Evolutionary conservation across 1,139 yeast genomes (phyloP).

Genomic region (Kodamaea sp.): DNA sequence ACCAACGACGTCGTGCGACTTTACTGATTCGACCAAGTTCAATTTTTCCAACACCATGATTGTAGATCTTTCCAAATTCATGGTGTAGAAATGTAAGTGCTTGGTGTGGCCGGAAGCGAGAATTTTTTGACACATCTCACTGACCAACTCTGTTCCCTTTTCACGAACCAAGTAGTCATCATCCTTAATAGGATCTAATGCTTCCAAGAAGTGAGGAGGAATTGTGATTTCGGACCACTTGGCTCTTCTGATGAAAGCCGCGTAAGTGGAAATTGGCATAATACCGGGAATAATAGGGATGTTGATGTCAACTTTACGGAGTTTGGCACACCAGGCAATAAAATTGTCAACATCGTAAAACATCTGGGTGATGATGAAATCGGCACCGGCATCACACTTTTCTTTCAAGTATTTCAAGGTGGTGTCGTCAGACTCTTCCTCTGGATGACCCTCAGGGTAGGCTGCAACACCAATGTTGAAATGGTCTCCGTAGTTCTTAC

Average conservation of each 20-base stretch:
- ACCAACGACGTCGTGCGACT: constrained; percentile 42
- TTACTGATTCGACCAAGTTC: constrained; percentile 52
- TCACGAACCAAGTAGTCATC: constrained; percentile 89
- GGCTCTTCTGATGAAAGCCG: constrained; percentile 89
- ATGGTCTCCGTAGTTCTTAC: constrained; percentile 57
- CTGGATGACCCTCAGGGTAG: constrained; percentile 81
- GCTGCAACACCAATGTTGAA: constrained; percentile 77
- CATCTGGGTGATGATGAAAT: constrained; percentile 91
- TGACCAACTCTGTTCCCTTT: constrained; percentile 78
- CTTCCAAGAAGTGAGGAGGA: constrained; percentile 72
- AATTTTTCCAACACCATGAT: constrained; percentile 82
- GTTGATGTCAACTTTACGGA: constrained; percentile 73
- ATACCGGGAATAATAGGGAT: constrained; percentile 96
- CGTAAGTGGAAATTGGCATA: constrained; percentile 96
- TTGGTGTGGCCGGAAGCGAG: constrained; percentile 71
- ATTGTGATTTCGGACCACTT: constrained; percentile 86
- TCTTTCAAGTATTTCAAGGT: constrained; percentile 73
- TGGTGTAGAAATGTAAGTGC: constrained; percentile 93
- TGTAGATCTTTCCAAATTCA: constrained; percentile 92
- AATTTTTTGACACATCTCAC: constrained; percentile 78
- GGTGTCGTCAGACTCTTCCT: constrained; percentile 61
- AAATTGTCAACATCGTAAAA: constrained; percentile 86
- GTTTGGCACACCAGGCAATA: constrained; percentile 73
- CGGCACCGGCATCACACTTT: constrained; percentile 91
- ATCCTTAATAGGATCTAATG: constrained; percentile 80